phyloP scores from a whole-genome alignment of 2,329 filamentous ascomycete species.

The Dothideomycetes sp. region DNA sequence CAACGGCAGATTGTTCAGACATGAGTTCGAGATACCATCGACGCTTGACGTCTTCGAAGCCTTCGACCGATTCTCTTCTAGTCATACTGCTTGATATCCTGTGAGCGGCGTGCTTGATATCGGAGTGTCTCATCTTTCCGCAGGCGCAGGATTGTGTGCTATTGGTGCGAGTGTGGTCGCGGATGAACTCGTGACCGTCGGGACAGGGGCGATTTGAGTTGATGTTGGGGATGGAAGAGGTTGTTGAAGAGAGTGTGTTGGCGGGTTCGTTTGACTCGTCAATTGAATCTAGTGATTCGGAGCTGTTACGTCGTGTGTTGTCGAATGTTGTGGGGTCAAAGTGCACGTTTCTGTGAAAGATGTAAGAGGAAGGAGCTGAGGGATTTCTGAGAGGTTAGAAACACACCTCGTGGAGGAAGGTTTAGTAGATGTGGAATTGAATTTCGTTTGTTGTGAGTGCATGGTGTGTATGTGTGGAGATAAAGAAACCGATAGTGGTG shows the following conservation, averaged over 20 bases:
- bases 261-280: neutral
- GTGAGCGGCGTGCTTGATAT: neutral
- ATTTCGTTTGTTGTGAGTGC: neutral
- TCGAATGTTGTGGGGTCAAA: neutral
- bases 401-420: too few species aligned
- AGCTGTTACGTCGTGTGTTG: neutral
- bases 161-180: neutral
- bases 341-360: constrained; percentile 1
- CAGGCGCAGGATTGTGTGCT: neutral
- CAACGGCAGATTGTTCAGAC: constrained; percentile 1
- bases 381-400: too few species aligned
- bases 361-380: too few species aligned
- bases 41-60: constrained; percentile 6
- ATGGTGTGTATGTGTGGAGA: neutral
- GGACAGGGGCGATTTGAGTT: neutral
- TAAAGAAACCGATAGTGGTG: too few species aligned
- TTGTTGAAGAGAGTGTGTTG: neutral
- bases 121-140: neutral
- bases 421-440: too few species aligned
- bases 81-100: neutral
- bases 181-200: neutral
- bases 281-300: neutral
- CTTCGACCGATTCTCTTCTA: constrained; percentile 5
- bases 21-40: constrained; percentile 4
- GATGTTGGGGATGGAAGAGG: neutral